Conservation (phyloP, 1,139 yeast species). For the Nakaseomyces sp. region DNA sequence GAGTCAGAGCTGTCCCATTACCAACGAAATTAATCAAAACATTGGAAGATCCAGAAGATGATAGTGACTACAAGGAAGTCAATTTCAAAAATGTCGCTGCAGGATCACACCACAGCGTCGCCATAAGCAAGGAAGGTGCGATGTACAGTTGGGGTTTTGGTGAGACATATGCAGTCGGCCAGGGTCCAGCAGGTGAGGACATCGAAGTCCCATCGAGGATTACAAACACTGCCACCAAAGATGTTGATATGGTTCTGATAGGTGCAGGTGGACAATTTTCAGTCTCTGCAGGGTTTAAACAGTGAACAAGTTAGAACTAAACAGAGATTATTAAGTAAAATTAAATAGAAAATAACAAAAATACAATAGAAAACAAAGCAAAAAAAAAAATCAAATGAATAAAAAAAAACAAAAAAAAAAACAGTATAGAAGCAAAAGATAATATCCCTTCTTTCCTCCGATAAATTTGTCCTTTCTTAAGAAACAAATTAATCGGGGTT, state of each 20-base stretch:
- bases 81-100: conserved; percentile 57
- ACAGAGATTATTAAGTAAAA: neutral
- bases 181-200: conserved; percentile 87
- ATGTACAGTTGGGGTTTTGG: conserved; percentile 97
- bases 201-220: conserved; percentile 79
- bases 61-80: conserved; percentile 21
- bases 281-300: conserved; percentile 59
- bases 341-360: neutral
- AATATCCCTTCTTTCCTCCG: no score
- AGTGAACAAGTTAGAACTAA: conserved; percentile 14
- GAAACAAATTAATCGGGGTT: no score
- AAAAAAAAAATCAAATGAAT: no score
- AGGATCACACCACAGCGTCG: conserved; percentile 90
- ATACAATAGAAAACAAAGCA: no score
- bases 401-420: no score
- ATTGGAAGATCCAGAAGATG: conserved; percentile 21
- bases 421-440: no score
- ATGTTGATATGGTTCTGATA: conserved; percentile 55
- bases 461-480: no score
- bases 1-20: conserved; percentile 76
- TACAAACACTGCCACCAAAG: conserved; percentile 84
- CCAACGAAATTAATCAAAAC: conserved; percentile 61
- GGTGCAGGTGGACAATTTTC: conserved; percentile 97
- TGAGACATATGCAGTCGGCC: conserved; percentile 91
- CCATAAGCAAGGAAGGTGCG: conserved; percentile 61